phyloP scores from a whole-genome alignment of 208 protist genomes.

The Naegleria lovaniensis region DNA sequence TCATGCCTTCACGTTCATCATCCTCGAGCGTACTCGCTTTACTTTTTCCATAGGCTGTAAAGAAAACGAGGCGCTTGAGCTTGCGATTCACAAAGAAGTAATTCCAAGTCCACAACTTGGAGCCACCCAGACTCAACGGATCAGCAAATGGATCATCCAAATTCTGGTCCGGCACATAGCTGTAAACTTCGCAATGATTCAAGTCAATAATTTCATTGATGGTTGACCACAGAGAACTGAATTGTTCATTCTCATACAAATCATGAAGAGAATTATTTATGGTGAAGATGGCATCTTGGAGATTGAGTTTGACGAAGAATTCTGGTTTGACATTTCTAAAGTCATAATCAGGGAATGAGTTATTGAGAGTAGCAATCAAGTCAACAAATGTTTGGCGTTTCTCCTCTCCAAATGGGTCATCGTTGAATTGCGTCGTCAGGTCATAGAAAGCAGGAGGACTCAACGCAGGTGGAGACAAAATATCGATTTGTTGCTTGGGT shows the following conservation, averaged over 20 bases:
- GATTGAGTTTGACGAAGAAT: neutral
- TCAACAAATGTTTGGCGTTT: constrained; percentile 13
- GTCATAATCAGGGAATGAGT: constrained; percentile 29
- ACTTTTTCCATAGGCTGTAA: neutral
- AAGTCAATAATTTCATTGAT: constrained; percentile 2
- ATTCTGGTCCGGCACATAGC: constrained; percentile 2
- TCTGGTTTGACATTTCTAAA: constrained; percentile 5
- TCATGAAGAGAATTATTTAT: neutral
- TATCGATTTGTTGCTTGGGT: neutral
- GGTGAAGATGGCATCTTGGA: neutral
- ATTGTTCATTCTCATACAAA: neutral
- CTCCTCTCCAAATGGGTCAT: neutral
- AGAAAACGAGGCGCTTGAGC: neutral
- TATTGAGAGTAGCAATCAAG: constrained; percentile 15
- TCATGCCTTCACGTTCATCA: neutral
- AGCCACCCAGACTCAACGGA: neutral
- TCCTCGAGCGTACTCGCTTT: neutral
- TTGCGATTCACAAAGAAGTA: constrained; percentile 22
- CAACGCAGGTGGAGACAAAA: neutral
- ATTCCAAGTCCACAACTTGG: constrained; percentile 21
- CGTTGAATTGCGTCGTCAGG: neutral
- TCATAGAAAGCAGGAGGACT: neutral
- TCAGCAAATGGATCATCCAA: neutral
- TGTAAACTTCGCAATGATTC: constrained; percentile 21
- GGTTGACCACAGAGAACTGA: neutral